Evolutionary conservation across 1,139 yeast genomes (phyloP).

Genomic region (Geotrichum restrictum): DNA sequence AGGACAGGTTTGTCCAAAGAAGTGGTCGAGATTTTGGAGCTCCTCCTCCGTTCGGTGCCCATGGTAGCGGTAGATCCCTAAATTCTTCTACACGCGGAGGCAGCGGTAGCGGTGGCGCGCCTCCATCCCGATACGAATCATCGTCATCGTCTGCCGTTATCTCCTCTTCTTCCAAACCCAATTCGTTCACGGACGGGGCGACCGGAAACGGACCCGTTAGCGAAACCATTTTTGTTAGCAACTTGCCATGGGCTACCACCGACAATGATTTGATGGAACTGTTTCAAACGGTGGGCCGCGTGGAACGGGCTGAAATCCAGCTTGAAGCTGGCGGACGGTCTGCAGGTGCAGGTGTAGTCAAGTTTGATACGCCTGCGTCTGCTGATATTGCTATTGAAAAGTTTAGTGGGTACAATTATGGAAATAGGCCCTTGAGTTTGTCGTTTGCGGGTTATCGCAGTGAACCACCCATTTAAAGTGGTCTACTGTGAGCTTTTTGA

Average conservation of each 20-base stretch:
- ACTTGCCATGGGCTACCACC: slow-evolving; percentile 85
- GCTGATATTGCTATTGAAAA: slow-evolving; percentile 74
- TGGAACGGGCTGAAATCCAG: slow-evolving; percentile 73
- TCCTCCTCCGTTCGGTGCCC: neutral
- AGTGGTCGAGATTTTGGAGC: slow-evolving; percentile 59
- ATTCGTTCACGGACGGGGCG: slow-evolving; percentile 61
- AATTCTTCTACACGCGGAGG: no score
- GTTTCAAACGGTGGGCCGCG: slow-evolving; percentile 80
- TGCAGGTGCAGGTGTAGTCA: slow-evolving; percentile 79
- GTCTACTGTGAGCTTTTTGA: no score
- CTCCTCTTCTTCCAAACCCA: slow-evolving; percentile 26
- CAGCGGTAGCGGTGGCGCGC: slow-evolving; percentile 13
- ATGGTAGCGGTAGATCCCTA: no score
- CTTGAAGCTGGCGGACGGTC: slow-evolving; percentile 63
- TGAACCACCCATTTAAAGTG: neutral
- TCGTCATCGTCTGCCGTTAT: slow-evolving; percentile 24
- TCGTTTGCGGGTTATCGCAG: slow-evolving; percentile 47
- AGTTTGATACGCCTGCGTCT: slow-evolving; percentile 61
- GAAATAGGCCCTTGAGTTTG: slow-evolving; percentile 67
- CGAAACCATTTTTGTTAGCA: slow-evolving; percentile 64
- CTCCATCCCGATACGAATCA: slow-evolving; percentile 18
- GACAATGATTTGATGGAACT: slow-evolving; percentile 80
- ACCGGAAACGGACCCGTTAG: slow-evolving; percentile 61
- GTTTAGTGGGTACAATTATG: slow-evolving; percentile 76
- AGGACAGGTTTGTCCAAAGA: slow-evolving; percentile 46